Evolutionary conservation across 768 basidiomycete genomes (phyloP).

Genomic region (Amanita polypyramis): DNA sequence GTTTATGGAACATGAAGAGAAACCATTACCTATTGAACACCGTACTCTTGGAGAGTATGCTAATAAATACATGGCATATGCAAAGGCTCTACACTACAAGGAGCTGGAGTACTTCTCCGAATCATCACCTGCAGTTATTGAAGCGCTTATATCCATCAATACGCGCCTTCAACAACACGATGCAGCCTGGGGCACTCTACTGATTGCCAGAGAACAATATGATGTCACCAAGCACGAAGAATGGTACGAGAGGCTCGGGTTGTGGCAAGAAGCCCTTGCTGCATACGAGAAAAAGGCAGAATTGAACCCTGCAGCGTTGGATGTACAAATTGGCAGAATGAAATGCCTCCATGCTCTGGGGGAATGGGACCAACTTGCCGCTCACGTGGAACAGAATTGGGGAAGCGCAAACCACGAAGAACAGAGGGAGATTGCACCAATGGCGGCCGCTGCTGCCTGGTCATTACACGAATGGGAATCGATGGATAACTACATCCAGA

Average conservation of each 20-base stretch:
- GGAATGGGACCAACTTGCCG: conserved; percentile 90
- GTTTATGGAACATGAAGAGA: conserved; percentile 99
- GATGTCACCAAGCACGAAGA: conserved; percentile 91
- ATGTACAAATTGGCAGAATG: conserved; percentile 83
- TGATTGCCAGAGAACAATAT: conserved; percentile 82
- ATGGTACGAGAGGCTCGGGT: conserved; percentile 94
- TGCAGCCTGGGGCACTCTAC: conserved; percentile 93
- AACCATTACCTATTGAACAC: conserved; percentile 87
- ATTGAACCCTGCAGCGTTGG: conserved; percentile 65
- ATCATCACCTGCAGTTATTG: conserved; percentile 82
- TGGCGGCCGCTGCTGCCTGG: conserved; percentile 97
- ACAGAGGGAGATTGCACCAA: conserved; percentile 84
- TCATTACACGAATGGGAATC: conserved; percentile 94
- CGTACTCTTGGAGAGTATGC: conserved; percentile 91
- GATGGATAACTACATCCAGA: conserved; percentile 94
- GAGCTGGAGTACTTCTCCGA: conserved; percentile 95
- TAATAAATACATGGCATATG: conserved; percentile 87
- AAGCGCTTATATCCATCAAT: conserved; percentile 92
- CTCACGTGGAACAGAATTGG: conserved; percentile 86
- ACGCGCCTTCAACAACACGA: conserved; percentile 95
- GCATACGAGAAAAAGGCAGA: conserved; percentile 76
- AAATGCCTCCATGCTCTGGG: conserved; percentile 95
- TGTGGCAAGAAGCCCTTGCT: conserved; percentile 89
- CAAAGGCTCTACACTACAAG: conserved; percentile 97
- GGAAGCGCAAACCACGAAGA: conserved; percentile 71